These are phyloP conservation scores for Penstemon newberryi DNA, from an alignment of 257 asterid genomes.

Conservation along the genomic window DNA sequence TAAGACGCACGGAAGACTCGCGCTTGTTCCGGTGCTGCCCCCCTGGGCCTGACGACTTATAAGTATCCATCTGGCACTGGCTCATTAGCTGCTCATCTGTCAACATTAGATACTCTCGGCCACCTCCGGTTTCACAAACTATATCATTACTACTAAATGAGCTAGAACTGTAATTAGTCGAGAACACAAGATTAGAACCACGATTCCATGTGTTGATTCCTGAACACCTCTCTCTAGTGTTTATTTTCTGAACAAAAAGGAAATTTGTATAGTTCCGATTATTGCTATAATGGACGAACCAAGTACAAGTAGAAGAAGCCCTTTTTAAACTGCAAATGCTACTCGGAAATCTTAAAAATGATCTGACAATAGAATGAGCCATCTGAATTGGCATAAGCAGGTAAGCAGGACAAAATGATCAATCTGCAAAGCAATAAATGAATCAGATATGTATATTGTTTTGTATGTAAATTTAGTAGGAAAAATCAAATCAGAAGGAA, in stretches of 20 bases:
- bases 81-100: slow-evolving; percentile 82
- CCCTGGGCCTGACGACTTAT: slow-evolving; percentile 89
- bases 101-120: slow-evolving; percentile 59
- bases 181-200: slow-evolving; percentile 28
- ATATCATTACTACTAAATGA: slow-evolving; percentile 24
- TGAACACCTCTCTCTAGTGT: slow-evolving; percentile 19
- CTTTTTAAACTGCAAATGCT: slow-evolving; percentile 29
- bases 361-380: slow-evolving; percentile 47
- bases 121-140: slow-evolving; percentile 33
- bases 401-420: slow-evolving; percentile 4
- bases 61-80: slow-evolving; percentile 85
- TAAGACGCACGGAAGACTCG: slow-evolving; percentile 95
- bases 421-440: slow-evolving; percentile 25
- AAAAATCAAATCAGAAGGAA: background rate
- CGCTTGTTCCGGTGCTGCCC: slow-evolving; percentile 99
- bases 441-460: slow-evolving; percentile 8
- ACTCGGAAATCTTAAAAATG: slow-evolving; percentile 43
- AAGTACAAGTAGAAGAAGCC: slow-evolving; percentile 28
- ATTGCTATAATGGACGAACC: slow-evolving; percentile 25
- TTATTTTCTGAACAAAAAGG: slow-evolving; percentile 20
- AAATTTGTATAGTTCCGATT: slow-evolving; percentile 18
- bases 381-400: slow-evolving; percentile 29
- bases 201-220: slow-evolving; percentile 16
- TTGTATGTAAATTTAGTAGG: background rate
- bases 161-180: slow-evolving; percentile 31